A percentile compares a stretch with the other conserved stretches of the same genome.
Evolutionary conservation across 495 filamentous ascomycete genomes (phyloP).

Genomic region (Penicillium flavigenum): DNA sequence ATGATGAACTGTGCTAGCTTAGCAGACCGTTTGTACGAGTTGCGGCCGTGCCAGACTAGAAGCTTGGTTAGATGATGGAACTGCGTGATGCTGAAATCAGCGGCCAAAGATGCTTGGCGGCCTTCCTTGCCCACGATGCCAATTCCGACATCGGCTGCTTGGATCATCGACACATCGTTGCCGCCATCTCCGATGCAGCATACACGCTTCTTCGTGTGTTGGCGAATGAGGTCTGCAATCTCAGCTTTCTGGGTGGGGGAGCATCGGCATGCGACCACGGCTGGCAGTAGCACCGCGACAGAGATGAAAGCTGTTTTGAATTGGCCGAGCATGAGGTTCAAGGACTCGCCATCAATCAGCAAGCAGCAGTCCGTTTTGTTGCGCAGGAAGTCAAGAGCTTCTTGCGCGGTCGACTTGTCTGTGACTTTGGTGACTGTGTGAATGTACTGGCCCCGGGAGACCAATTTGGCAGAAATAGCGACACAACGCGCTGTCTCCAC

Average conservation of each 20-base stretch:
- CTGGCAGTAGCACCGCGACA: conserved; percentile 80
- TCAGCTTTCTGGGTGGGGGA: conserved; percentile 98
- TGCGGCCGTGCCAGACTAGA: conserved; percentile 96
- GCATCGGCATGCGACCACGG: conserved; percentile 95
- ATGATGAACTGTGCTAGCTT: conserved; percentile 99
- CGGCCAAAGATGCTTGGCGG: conserved; percentile 87
- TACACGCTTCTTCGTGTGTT: conserved; percentile 87
- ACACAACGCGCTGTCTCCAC: conserved; percentile 97
- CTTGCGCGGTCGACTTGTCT: conserved; percentile 62
- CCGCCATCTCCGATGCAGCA: conserved; percentile 97
- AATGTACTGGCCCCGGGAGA: conserved; percentile 93
- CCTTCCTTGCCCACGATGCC: conserved; percentile 99
- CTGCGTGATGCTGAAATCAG: conserved; percentile 92
- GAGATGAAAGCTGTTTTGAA: conserved; percentile 84
- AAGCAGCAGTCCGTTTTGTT: conserved; percentile 86
- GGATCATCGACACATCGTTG: conserved; percentile 99
- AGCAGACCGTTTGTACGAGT: conserved; percentile 92
- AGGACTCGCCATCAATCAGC: conserved; percentile 90
- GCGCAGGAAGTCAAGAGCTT: conserved; percentile 82
- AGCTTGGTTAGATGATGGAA: conserved; percentile 97
- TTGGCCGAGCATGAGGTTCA: conserved; percentile 77
- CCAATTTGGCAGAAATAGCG: conserved; percentile 88
- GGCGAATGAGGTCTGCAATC: conserved; percentile 84
- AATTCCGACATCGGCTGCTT: conserved; percentile 95
- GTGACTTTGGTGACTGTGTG: conserved; percentile 82